Conservation (phyloP, 345 rosid species). For the Dipteronia dyeriana region DNA sequence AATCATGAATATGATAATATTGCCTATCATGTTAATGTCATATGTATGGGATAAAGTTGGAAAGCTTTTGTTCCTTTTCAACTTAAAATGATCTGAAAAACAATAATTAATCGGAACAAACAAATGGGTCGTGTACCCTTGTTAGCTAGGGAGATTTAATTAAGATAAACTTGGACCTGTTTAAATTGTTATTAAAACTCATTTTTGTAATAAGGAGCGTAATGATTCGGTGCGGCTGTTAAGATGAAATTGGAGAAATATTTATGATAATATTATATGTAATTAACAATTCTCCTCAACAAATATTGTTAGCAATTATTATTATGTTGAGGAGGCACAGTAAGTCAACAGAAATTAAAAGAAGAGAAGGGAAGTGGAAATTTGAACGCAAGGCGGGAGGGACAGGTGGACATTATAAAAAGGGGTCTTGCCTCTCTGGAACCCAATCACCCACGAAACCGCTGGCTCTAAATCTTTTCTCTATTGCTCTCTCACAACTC, state of each 20-base stretch:
- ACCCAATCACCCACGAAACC: conserved; percentile 19
- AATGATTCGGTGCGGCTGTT: background rate
- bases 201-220: background rate
- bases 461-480: conserved; percentile 23
- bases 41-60: background rate
- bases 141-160: background rate
- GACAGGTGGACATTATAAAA: conserved; percentile 19
- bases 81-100: no score
- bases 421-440: conserved; percentile 13
- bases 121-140: background rate
- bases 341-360: background rate
- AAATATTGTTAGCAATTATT: conserved; percentile 5
- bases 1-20: background rate
- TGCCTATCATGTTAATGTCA: background rate
- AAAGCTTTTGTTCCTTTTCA: background rate
- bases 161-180: no score
- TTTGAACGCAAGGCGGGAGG: conserved; percentile 30
- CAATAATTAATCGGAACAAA: background rate
- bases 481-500: background rate
- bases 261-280: background rate
- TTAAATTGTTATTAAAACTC: no score
- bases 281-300: background rate
- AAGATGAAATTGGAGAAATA: background rate
- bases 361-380: conserved; percentile 7
- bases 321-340: background rate